A percentile compares a stretch with the other conserved stretches of the same genome.
These are phyloP conservation scores for Macrotyloma uniflorum DNA, from an alignment of 306 rosid species.

Conservation along the genomic window DNA sequence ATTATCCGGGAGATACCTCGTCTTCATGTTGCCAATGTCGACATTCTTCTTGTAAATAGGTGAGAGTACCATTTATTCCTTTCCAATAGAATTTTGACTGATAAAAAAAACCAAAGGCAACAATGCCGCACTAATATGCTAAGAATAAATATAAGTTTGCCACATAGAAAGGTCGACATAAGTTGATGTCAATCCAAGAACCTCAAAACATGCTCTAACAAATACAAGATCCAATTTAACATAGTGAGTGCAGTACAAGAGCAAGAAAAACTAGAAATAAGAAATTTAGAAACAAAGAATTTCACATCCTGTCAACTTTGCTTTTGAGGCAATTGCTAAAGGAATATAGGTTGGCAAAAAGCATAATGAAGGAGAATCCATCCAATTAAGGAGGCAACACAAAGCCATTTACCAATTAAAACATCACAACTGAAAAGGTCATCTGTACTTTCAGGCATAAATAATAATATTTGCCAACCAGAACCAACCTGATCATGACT, in stretches of 20 bases:
- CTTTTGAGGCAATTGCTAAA: conserved; percentile 21
- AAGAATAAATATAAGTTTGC: conserved; percentile 34
- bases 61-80: neutral
- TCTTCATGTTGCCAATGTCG: neutral
- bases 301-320: conserved; percentile 25
- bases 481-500: conserved; percentile 46
- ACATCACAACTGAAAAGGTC: conserved; percentile 61
- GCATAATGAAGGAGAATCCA: conserved; percentile 38
- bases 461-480: conserved; percentile 59
- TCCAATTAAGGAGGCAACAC: conserved; percentile 25
- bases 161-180: conserved; percentile 40
- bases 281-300: conserved; percentile 23
- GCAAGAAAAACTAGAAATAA: neutral
- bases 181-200: conserved; percentile 37
- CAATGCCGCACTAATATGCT: conserved; percentile 1
- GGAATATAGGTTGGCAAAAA: conserved; percentile 39
- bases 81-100: neutral
- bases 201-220: conserved; percentile 43
- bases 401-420: conserved; percentile 31
- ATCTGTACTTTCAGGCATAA: conserved; percentile 62
- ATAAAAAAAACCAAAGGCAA: neutral
- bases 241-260: conserved; percentile 24
- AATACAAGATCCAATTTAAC: conserved; percentile 38
- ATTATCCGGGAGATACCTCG: neutral
- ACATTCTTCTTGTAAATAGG: neutral